Conservation (phyloP, 148 eudicot genomes). For the Rhododendron ferrugineum region DNA sequence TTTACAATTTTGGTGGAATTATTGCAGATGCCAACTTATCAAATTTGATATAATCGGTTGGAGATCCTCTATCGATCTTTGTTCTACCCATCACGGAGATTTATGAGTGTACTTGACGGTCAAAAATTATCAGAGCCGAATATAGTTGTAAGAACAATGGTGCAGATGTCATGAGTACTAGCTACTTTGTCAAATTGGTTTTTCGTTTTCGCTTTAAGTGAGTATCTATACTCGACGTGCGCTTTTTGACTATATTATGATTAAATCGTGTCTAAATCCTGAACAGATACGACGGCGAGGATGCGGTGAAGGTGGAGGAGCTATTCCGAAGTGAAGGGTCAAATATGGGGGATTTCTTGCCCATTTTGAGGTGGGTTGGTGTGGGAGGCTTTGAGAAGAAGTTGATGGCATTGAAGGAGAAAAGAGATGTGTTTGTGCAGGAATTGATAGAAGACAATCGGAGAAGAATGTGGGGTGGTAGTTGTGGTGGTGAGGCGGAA, state of each 20-base stretch:
- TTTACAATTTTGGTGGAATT: background rate
- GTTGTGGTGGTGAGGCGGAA: conserved; percentile 15
- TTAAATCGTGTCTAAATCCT: background rate
- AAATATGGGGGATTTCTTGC: conserved; percentile 27
- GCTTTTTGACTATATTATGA: background rate
- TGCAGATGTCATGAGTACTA: background rate
- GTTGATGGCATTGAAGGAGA: background rate
- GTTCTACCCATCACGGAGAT: background rate
- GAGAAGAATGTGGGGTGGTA: conserved; percentile 7
- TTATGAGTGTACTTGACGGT: background rate
- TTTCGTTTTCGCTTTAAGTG: background rate
- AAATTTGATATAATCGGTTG: background rate
- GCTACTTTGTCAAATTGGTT: background rate
- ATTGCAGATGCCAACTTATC: background rate
- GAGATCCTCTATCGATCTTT: background rate
- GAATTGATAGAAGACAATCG: conserved; percentile 29
- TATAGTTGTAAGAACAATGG: background rate
- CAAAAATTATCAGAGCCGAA: background rate
- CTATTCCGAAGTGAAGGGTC: conserved; percentile 8
- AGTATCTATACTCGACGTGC: background rate
- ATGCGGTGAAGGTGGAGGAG: conserved; percentile 16
- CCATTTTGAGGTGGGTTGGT: conserved; percentile 23
- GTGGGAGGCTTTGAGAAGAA: conserved; percentile 8
- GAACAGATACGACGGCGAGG: conserved; percentile 8
- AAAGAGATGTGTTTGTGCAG: conserved; percentile 23